These are phyloP conservation scores for Apophysomyces sp. DNA, from an alignment of 371 early-diverging fungal species.

Conservation along the genomic window DNA sequence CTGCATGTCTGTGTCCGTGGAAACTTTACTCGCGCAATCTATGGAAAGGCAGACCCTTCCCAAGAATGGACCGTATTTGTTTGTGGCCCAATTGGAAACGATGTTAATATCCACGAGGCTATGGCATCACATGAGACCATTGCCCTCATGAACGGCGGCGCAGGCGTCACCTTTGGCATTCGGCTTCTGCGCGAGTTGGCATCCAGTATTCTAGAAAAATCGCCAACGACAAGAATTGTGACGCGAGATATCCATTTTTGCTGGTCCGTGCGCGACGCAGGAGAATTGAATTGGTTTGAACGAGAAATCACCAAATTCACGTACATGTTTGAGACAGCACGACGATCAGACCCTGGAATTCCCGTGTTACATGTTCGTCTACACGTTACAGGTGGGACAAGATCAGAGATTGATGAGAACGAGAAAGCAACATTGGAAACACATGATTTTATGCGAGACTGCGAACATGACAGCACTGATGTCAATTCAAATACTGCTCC, in stretches of 20 bases:
- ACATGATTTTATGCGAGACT: neutral
- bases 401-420: neutral
- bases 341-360: neutral
- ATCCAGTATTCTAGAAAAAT: slow-evolving; percentile 11
- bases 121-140: slow-evolving; percentile 26
- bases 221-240: slow-evolving; percentile 7
- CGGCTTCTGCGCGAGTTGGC: slow-evolving; percentile 50
- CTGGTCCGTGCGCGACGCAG: slow-evolving; percentile 38
- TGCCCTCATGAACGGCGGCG: slow-evolving; percentile 51
- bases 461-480: neutral
- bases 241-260: slow-evolving; percentile 29
- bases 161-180: slow-evolving; percentile 55
- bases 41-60: slow-evolving; percentile 28
- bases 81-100: slow-evolving; percentile 52
- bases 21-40: slow-evolving; percentile 49
- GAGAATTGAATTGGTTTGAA: slow-evolving; percentile 53
- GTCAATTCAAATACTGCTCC: neutral
- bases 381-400: slow-evolving; percentile 13
- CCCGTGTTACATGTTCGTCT: slow-evolving; percentile 17
- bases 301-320: slow-evolving; percentile 39
- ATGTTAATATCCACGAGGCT: slow-evolving; percentile 13
- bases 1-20: slow-evolving; percentile 52
- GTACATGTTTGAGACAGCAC: slow-evolving; percentile 17
- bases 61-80: slow-evolving; percentile 46
- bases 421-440: neutral